Evolutionary conservation across 169 alveolate species (phyloP).

Genomic region (Ichthyophthirius multifiliis): DNA sequence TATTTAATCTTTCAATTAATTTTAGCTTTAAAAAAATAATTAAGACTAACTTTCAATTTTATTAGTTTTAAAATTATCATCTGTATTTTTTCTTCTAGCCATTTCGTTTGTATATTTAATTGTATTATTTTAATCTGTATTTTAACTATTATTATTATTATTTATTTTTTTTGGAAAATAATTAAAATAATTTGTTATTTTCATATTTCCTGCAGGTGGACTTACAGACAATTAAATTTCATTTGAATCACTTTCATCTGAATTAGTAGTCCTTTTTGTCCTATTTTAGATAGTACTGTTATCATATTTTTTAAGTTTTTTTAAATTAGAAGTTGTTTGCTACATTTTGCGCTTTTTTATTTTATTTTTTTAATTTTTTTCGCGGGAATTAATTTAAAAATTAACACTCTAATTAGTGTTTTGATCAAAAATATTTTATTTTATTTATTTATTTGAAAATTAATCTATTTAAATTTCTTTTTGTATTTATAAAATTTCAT

Average conservation of each 20-base stretch:
- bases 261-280: background rate
- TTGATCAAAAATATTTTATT: too few relatives aligned
- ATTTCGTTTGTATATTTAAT: background rate
- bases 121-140: background rate
- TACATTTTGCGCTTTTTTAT: background rate
- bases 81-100: background rate
- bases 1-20: background rate
- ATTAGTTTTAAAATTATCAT: background rate
- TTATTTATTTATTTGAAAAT: too few relatives aligned
- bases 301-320: background rate
- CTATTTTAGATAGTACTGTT: background rate
- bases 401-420: too few relatives aligned
- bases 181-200: background rate
- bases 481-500: too few relatives aligned
- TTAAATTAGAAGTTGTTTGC: background rate
- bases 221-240: background rate
- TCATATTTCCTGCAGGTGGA: slow-evolving; percentile 1
- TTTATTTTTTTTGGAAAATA: background rate
- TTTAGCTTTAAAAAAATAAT: background rate
- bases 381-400: slow-evolving; percentile 12
- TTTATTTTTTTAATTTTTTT: background rate
- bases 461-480: too few relatives aligned
- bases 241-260: background rate
- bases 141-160: too few relatives aligned
- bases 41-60: background rate